phyloP scores from a whole-genome alignment of 2,329 filamentous ascomycete genomes.

The Trichophyton mentagrophytes region DNA sequence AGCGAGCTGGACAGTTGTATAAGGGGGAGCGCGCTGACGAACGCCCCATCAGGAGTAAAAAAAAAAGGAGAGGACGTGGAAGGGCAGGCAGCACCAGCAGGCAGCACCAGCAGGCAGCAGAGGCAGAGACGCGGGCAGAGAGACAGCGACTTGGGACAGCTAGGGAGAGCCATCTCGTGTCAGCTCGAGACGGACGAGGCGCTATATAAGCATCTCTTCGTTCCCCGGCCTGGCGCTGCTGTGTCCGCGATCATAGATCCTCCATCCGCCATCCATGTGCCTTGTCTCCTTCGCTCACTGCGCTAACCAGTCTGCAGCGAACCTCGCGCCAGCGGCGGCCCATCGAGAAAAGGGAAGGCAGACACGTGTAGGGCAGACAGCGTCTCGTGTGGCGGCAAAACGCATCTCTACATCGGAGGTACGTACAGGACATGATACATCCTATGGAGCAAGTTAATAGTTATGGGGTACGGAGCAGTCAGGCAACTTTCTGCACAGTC shows the following conservation, averaged over 20 bases:
- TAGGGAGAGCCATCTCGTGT: background rate
- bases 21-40: background rate
- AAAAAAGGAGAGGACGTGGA: background rate
- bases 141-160: background rate
- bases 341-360: background rate
- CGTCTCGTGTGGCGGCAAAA: background rate
- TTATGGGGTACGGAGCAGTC: background rate
- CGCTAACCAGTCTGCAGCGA: background rate
- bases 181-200: background rate
- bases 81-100: background rate
- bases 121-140: background rate
- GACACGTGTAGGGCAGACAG: background rate
- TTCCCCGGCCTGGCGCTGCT: background rate
- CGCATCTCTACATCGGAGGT: background rate
- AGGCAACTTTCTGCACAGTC: too few species aligned
- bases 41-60: background rate
- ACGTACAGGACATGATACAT: background rate
- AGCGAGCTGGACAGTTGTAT: background rate
- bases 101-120: background rate
- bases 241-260: too few species aligned
- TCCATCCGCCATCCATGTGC: too few species aligned
- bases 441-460: background rate
- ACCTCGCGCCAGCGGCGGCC: background rate
- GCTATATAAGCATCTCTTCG: background rate
- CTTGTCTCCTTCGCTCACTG: too few species aligned